A percentile compares a stretch with the other conserved stretches of the same genome.
phyloP scores from a whole-genome alignment of 2,329 filamentous ascomycete genomes.

The Colletotrichum sp. region DNA sequence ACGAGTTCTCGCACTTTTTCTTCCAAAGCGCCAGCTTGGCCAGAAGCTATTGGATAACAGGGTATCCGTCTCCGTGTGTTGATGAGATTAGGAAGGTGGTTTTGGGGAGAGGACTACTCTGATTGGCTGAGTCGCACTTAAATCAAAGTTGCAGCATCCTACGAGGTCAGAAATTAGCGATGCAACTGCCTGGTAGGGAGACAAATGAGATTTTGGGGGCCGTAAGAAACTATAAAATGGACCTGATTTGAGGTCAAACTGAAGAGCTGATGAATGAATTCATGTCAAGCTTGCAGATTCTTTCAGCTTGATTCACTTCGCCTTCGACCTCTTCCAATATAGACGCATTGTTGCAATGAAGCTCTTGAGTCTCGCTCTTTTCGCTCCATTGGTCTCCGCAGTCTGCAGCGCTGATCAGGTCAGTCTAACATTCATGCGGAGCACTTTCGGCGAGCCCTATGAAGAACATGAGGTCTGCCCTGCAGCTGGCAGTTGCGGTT shows the following conservation, averaged over 20 bases:
- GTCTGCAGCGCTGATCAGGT: neutral
- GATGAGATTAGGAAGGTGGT: neutral
- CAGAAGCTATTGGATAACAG: neutral
- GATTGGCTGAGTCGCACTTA: neutral
- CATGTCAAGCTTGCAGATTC: neutral
- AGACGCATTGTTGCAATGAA: neutral
- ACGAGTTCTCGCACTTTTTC: neutral
- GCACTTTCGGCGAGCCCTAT: neutral
- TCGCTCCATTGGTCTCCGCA: neutral
- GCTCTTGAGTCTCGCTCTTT: neutral
- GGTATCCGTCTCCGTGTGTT: neutral
- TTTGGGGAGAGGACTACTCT: no score
- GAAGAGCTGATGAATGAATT: neutral
- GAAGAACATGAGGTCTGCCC: neutral
- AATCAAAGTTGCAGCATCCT: neutral
- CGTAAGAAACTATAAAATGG: neutral
- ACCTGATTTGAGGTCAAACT: neutral
- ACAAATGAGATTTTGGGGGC: neutral
- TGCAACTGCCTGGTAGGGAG: neutral
- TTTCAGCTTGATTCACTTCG: neutral
- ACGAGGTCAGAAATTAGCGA: neutral
- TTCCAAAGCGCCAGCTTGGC: neutral
- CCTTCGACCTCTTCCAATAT: neutral
- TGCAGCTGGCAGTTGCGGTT: neutral
- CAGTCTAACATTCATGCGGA: neutral